Conservation (phyloP, 768 basidiomycete genomes). For the Panellus pusillus region DNA sequence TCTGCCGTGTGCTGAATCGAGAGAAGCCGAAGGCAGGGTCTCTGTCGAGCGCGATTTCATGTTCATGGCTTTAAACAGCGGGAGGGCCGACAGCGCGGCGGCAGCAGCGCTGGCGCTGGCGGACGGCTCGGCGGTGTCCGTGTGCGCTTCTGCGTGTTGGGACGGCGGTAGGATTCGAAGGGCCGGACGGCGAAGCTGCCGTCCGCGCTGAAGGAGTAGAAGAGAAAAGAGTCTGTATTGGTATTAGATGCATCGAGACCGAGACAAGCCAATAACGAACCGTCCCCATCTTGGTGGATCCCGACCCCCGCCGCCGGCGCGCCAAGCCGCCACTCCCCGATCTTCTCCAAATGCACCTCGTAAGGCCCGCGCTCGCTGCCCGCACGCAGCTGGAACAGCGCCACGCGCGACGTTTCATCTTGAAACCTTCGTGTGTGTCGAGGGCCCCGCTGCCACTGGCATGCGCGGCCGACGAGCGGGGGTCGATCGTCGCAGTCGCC, state of each 20-base stretch:
- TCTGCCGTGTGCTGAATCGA: conserved; percentile 23
- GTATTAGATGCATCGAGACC: neutral
- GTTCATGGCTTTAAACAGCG: conserved; percentile 60
- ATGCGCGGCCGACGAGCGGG: conserved; percentile 29
- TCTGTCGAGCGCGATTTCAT: conserved; percentile 53
- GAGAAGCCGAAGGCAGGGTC: conserved; percentile 25
- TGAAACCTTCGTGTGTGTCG: conserved; percentile 31
- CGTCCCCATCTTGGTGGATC: conserved; percentile 45
- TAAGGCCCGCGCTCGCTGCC: conserved; percentile 29
- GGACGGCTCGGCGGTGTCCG: conserved; percentile 34
- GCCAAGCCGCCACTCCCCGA: conserved; percentile 58
- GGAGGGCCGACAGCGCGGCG: conserved; percentile 31
- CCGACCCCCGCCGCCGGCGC: conserved; percentile 47
- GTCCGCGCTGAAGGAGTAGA: conserved; percentile 44
- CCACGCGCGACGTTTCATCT: conserved; percentile 38
- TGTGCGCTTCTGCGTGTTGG: conserved; percentile 24
- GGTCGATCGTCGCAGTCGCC: conserved; percentile 45
- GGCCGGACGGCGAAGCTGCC: conserved; percentile 46
- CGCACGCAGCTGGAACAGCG: conserved; percentile 38
- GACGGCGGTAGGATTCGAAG: conserved; percentile 32
- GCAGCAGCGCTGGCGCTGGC: no score
- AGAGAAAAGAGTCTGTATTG: conserved; percentile 33
- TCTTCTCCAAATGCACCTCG: conserved; percentile 39
- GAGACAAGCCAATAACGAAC: conserved; percentile 33
- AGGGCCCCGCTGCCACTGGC: no score